Percentiles rank a stretch among this genome's conserved stretches.
phyloP scores from a whole-genome alignment of 2,329 filamentous ascomycete genomes.

The Cladobotryum protrusum region DNA sequence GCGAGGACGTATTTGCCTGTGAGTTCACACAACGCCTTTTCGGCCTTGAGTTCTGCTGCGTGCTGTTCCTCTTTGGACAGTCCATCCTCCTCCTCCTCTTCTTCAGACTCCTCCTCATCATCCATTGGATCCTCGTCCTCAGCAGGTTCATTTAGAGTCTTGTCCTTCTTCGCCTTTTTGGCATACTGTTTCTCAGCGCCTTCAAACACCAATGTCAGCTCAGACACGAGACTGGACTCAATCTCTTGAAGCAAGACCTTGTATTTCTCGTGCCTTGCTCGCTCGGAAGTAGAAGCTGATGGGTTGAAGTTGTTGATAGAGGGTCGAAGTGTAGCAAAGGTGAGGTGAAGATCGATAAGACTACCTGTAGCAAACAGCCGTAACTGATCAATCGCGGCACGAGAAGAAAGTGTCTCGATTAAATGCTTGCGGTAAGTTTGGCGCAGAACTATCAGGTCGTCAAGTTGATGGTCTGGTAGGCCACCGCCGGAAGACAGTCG shows the following conservation, averaged over 20 bases:
- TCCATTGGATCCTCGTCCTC: conserved; percentile 70
- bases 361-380: conserved; percentile 69
- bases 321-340: conserved; percentile 67
- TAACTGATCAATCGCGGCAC: conserved; percentile 68
- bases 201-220: conserved; percentile 71
- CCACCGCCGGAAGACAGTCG: conserved; percentile 49
- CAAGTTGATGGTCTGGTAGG: conserved; percentile 52
- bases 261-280: conserved; percentile 24
- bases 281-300: conserved; percentile 19
- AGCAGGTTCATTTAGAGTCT: conserved; percentile 54
- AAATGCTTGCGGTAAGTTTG: conserved; percentile 55
- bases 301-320: conserved; percentile 36
- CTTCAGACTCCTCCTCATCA: conserved; percentile 48
- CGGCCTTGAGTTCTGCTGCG: conserved; percentile 65
- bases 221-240: conserved; percentile 53
- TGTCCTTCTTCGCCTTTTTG: conserved; percentile 54
- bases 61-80: conserved; percentile 53
- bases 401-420: conserved; percentile 61
- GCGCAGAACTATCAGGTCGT: conserved; percentile 51
- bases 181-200: conserved; percentile 71
- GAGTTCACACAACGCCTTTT: conserved; percentile 80
- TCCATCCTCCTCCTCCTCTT: conserved; percentile 50
- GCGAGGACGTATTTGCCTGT: conserved; percentile 79
- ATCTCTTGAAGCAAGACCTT: conserved; percentile 60
- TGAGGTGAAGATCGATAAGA: conserved; percentile 73